Evolutionary conservation across 2,329 filamentous ascomycete species (phyloP).

Genomic region (Paraconiothyrium brasiliense): DNA sequence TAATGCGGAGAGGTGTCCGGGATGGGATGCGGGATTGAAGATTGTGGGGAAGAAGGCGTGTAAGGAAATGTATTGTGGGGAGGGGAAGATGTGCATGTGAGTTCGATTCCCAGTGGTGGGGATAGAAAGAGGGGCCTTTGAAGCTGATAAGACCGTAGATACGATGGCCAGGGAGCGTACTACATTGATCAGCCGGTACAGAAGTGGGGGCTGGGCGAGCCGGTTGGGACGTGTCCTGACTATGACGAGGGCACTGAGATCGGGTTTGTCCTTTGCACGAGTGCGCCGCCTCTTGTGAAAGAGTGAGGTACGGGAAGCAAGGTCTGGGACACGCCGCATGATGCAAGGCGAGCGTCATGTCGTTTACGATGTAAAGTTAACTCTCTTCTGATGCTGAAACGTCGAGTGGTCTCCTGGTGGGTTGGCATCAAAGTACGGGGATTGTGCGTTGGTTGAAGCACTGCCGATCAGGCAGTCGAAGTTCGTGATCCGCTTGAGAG

Average conservation of each 20-base stretch:
- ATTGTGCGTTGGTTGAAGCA: no score
- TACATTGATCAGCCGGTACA: not conserved
- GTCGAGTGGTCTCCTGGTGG: no score
- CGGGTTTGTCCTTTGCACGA: not conserved
- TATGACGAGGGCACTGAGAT: not conserved
- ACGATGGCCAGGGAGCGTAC: slow-evolving; percentile 1
- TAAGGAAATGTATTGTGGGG: not conserved
- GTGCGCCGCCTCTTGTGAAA: not conserved
- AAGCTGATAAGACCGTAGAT: not conserved
- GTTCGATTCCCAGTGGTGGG: not conserved
- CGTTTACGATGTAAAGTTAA: no score
- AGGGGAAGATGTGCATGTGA: not conserved
- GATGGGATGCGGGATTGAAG: not conserved
- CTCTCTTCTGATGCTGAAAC: not conserved
- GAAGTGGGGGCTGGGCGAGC: slow-evolving; percentile 4
- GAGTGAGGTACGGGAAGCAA: not conserved
- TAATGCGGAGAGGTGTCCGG: not conserved
- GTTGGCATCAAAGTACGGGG: no score
- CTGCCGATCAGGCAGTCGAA: no score
- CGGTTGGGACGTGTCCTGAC: not conserved
- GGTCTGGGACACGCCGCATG: not conserved
- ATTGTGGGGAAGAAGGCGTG: not conserved
- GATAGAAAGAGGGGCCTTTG: not conserved
- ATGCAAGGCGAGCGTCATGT: not conserved
- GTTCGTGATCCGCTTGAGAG: no score